Conservation (phyloP, 2,329 filamentous ascomycete species). For the Aspergillus hiratsukae region DNA sequence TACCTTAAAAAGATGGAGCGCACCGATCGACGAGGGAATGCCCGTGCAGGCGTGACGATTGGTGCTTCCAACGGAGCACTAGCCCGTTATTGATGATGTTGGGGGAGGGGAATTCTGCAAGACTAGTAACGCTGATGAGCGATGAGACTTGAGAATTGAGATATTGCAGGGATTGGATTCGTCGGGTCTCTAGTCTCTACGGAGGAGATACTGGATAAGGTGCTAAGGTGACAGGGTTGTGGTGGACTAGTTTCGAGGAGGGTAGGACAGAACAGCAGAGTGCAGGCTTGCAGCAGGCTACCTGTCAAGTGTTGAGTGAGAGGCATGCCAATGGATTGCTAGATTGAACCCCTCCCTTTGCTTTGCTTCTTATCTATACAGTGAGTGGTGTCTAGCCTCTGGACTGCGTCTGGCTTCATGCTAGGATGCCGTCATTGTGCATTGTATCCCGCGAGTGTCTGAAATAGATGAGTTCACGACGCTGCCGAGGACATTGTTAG, state of each 20-base stretch:
- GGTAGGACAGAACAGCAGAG: neutral
- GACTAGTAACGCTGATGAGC: neutral
- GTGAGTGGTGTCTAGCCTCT: neutral
- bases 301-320: neutral
- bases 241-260: too few relatives aligned
- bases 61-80: neutral
- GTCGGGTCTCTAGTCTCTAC: neutral
- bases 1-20: neutral
- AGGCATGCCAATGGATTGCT: neutral
- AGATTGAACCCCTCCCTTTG: neutral
- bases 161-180: neutral
- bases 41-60: neutral
- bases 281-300: neutral
- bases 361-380: neutral
- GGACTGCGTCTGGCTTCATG: neutral
- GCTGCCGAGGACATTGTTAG: neutral
- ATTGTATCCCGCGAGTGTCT: neutral
- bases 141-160: too few relatives aligned
- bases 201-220: neutral
- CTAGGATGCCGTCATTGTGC: neutral
- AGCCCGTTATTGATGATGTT: neutral
- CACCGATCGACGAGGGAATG: neutral
- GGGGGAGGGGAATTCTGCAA: neutral
- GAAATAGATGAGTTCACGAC: neutral
- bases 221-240: neutral